These are phyloP conservation scores for Leishmania martiniquensis DNA, from an alignment of 208 protist species.

Conservation along the genomic window DNA sequence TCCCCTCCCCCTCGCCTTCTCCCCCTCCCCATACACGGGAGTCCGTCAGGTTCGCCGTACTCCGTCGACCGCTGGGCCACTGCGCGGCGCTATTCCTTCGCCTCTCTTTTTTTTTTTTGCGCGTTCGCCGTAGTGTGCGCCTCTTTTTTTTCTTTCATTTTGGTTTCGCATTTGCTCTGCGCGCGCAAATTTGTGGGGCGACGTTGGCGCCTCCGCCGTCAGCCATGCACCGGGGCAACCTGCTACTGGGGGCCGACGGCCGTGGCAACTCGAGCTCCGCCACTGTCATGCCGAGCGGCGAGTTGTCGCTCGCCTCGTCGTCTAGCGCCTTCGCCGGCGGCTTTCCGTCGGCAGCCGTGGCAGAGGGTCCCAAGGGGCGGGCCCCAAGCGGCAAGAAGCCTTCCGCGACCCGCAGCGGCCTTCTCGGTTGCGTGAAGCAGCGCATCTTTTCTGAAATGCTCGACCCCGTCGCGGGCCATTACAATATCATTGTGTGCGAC, in stretches of 20 bases:
- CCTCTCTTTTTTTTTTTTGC: background rate
- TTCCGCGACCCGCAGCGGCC: slow-evolving; percentile 32
- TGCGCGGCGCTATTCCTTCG: background rate
- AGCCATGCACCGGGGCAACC: background rate
- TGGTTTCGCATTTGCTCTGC: too few relatives aligned
- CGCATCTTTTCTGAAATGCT: slow-evolving; percentile 67
- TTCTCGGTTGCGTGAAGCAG: slow-evolving; percentile 59
- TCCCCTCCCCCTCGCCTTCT: background rate
- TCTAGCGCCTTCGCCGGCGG: background rate
- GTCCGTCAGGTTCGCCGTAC: background rate
- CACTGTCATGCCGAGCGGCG: background rate
- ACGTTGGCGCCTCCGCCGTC: background rate
- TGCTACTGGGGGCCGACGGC: background rate
- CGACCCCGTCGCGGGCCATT: slow-evolving; percentile 47
- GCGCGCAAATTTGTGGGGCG: too few relatives aligned
- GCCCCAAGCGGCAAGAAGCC: slow-evolving; percentile 14
- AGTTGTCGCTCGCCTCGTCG: background rate
- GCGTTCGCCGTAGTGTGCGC: background rate
- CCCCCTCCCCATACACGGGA: background rate
- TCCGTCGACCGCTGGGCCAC: background rate
- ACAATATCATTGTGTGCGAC: slow-evolving; percentile 82
- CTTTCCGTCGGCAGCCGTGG: background rate
- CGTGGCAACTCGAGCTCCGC: background rate
- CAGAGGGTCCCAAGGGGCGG: background rate
- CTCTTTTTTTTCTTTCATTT: background rate